phyloP scores from a whole-genome alignment of 257 asterid genomes.

The Plantago ovata region DNA sequence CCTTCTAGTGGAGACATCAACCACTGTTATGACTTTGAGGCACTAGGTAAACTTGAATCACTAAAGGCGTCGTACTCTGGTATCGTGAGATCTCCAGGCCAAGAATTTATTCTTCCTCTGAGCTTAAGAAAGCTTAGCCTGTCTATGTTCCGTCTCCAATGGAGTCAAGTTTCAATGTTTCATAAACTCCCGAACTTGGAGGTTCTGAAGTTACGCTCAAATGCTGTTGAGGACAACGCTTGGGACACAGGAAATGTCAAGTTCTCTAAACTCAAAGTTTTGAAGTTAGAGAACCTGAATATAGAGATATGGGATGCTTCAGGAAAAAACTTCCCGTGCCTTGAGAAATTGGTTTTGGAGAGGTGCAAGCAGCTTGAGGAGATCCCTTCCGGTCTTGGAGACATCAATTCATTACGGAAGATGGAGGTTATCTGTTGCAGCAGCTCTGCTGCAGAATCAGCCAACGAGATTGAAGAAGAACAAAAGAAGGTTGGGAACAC shows the following conservation, averaged over 20 bases:
- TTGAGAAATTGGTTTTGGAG: constrained; percentile 9
- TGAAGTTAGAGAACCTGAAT: constrained; percentile 5
- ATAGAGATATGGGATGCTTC: constrained; percentile 7
- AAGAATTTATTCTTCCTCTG: not conserved
- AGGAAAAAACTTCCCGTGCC: constrained; percentile 3
- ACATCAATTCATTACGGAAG: not conserved
- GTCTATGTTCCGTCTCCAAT: not conserved
- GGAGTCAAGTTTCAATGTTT: constrained; percentile 1
- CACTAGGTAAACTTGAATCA: not conserved
- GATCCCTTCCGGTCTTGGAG: constrained; percentile 5
- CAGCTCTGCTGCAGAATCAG: not conserved
- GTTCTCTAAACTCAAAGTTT: constrained; percentile 2
- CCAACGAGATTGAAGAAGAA: constrained; percentile 5
- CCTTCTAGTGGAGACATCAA: too few relatives aligned
- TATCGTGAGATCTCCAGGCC: not conserved
- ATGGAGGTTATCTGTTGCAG: constrained; percentile 8
- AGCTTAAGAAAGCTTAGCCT: constrained; percentile 5
- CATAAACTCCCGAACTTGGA: not conserved
- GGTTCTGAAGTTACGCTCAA: not conserved
- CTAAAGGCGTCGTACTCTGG: not conserved
- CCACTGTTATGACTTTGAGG: not conserved
- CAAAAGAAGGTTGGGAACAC: not conserved
- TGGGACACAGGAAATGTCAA: not conserved
- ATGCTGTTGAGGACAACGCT: not conserved
- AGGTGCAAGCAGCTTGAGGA: constrained; percentile 18